Conservation (phyloP, 331 rosid species). For the Quercus lobata region DNA sequence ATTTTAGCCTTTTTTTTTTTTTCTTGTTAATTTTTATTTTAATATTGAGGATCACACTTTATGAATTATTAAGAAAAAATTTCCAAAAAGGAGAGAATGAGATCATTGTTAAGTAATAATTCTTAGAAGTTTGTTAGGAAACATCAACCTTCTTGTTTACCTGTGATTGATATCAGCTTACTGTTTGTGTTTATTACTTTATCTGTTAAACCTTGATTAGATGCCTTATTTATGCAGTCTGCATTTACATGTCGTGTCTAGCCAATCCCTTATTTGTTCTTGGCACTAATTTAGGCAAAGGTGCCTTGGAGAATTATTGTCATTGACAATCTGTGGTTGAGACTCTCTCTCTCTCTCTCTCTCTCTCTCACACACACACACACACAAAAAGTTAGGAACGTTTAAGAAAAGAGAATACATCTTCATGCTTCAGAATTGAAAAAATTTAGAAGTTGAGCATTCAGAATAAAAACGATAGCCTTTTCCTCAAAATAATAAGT, state of each 20-base stretch:
- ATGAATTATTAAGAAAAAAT: background rate
- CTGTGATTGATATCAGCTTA: background rate
- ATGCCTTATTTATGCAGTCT: background rate
- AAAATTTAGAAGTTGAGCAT: background rate
- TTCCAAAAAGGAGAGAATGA: background rate
- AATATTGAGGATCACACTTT: conserved; percentile 9
- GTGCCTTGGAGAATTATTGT: background rate
- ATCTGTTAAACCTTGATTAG: background rate
- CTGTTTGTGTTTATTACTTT: background rate
- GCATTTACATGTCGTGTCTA: background rate
- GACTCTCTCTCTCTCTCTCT: background rate
- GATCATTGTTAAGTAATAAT: background rate
- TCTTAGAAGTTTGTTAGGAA: background rate
- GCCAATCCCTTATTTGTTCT: background rate
- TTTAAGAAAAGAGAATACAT: background rate
- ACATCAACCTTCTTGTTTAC: background rate
- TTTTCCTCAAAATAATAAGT: background rate
- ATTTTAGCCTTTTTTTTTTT: background rate
- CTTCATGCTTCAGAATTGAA: background rate
- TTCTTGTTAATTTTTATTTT: background rate
- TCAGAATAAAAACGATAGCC: background rate
- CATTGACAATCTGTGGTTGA: background rate
- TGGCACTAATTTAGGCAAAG: background rate
- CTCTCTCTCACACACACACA: background rate
- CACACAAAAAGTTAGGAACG: background rate